Conservation (phyloP, 2,329 filamentous ascomycete species). For the Fusarium sp. region DNA sequence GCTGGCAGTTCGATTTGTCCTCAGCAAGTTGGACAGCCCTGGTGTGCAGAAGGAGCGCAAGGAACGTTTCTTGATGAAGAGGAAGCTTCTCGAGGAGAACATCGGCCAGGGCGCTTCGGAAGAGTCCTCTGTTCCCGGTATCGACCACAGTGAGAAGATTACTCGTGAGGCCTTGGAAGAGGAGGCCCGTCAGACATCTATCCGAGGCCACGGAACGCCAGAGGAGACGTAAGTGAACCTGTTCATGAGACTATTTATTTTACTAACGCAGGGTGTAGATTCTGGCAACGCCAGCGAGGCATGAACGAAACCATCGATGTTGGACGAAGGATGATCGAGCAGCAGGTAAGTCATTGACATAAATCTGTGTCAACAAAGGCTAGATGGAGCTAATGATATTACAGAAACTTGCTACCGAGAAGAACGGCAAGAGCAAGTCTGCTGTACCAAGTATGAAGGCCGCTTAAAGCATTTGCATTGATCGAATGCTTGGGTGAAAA, state of each 20-base stretch:
- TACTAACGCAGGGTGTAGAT: conserved; percentile 58
- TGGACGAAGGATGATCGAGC: conserved; percentile 69
- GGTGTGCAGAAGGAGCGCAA: conserved; percentile 88
- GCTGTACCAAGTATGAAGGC: conserved; percentile 44
- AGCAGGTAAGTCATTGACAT: conserved; percentile 52
- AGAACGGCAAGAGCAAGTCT: conserved; percentile 34
- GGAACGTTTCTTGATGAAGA: conserved; percentile 85
- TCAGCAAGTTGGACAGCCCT: conserved; percentile 87
- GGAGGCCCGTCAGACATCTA: conserved; percentile 67
- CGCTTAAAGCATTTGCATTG: conserved; percentile 10
- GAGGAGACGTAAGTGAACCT: conserved; percentile 63
- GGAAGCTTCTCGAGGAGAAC: conserved; percentile 82
- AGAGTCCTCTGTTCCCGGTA: conserved; percentile 62
- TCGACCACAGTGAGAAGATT: conserved; percentile 72
- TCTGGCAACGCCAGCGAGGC: conserved; percentile 74
- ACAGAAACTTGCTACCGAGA: conserved; percentile 28
- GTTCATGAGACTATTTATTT: not conserved
- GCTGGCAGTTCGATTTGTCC: conserved; percentile 77
- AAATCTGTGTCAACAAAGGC: not conserved
- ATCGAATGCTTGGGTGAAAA: not conserved
- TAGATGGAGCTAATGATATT: conserved; percentile 13
- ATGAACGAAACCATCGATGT: conserved; percentile 71
- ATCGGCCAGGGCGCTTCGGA: conserved; percentile 71
- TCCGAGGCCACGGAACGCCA: conserved; percentile 63
- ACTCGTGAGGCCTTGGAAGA: conserved; percentile 76